Percentiles rank a stretch among this genome's conserved stretches.
These are phyloP conservation scores for Clitopilus hobsonii DNA, from an alignment of 768 basidiomycete species.

Conservation along the genomic window DNA sequence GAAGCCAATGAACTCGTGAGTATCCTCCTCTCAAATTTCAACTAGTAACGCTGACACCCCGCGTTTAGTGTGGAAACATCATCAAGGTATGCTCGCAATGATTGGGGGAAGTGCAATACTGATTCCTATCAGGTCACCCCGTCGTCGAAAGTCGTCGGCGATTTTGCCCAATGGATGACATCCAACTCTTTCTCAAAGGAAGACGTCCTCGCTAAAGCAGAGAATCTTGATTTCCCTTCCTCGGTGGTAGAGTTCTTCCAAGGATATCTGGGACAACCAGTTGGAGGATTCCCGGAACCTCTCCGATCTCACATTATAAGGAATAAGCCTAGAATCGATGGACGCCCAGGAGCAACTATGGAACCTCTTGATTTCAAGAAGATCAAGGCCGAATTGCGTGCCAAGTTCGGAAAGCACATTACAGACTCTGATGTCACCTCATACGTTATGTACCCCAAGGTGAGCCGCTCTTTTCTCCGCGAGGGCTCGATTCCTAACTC, in stretches of 20 bases:
- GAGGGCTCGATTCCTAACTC: no score
- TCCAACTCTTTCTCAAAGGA: slow-evolving; percentile 86
- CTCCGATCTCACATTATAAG: slow-evolving; percentile 89
- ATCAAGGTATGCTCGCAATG: slow-evolving; percentile 58
- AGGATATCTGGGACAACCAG: slow-evolving; percentile 96
- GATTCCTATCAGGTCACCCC: slow-evolving; percentile 70
- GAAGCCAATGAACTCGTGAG: slow-evolving; percentile 92
- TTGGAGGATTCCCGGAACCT: slow-evolving; percentile 98
- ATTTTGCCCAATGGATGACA: slow-evolving; percentile 99
- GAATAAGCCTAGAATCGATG: slow-evolving; percentile 90
- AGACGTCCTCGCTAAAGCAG: slow-evolving; percentile 83
- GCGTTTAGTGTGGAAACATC: slow-evolving; percentile 83
- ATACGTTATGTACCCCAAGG: slow-evolving; percentile 99
- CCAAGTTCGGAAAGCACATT: slow-evolving; percentile 94
- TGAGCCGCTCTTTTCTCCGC: slow-evolving; percentile 21
- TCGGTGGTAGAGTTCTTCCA: slow-evolving; percentile 99
- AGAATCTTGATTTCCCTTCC: slow-evolving; percentile 94
- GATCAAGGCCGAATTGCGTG: slow-evolving; percentile 87
- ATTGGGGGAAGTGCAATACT: background rate
- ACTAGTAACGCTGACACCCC: no score
- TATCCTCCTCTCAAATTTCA: slow-evolving; percentile 13
- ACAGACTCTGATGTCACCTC: slow-evolving; percentile 90
- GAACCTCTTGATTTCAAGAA: slow-evolving; percentile 91
- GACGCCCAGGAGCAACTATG: slow-evolving; percentile 87
- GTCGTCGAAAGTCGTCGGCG: slow-evolving; percentile 97